A percentile compares a stretch with the other conserved stretches of the same genome.
Evolutionary conservation across 148 eudicot species (phyloP).

Genomic region (Pouteria glomerata): DNA sequence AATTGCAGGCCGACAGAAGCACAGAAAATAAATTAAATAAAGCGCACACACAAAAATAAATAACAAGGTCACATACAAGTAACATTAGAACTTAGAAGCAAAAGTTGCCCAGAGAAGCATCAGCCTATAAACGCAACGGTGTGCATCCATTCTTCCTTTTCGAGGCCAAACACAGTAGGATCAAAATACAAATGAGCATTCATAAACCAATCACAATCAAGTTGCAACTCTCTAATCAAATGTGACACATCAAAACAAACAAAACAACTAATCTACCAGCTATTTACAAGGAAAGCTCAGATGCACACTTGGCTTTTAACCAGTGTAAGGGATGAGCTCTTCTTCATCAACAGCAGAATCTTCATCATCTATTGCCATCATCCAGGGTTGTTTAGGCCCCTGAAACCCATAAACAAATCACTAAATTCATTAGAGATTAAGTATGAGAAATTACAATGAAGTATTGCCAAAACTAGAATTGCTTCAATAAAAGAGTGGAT

Average conservation of each 20-base stretch:
- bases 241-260: neutral
- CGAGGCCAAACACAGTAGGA: too few species aligned
- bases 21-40: too few species aligned
- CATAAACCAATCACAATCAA: neutral
- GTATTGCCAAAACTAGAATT: constrained; percentile 1
- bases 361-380: constrained; percentile 49
- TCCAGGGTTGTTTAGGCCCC: constrained; percentile 80
- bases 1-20: too few species aligned
- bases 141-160: too few species aligned
- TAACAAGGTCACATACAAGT: too few species aligned
- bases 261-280: neutral
- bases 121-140: too few species aligned
- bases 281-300: too few species aligned
- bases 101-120: too few species aligned
- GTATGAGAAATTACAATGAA: neutral
- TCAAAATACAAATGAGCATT: neutral
- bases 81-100: too few species aligned
- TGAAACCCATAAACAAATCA: constrained; percentile 19
- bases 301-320: constrained; percentile 13
- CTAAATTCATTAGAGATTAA: neutral
- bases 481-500: neutral
- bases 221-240: neutral
- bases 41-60: too few species aligned
- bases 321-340: constrained; percentile 5
- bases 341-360: constrained; percentile 10